Evolutionary conservation across 78 protist genomes (phyloP).

Genomic region (Trichosphaerium sp.): DNA sequence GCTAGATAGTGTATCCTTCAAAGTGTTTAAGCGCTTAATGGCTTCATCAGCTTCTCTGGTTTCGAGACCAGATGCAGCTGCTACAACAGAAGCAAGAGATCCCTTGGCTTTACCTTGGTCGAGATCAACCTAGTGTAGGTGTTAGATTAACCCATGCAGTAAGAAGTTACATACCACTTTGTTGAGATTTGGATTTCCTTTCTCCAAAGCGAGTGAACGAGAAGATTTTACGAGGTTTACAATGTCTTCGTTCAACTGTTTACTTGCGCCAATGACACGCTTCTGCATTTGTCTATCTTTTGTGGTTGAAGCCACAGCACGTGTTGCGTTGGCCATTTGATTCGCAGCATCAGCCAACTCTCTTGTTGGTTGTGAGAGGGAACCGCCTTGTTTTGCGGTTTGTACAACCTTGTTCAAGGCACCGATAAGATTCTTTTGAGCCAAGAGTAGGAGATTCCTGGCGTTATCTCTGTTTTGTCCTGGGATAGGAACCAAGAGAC

Average conservation of each 20-base stretch:
- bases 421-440: conserved; percentile 18
- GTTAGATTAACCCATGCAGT: no score
- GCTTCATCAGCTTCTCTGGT: conserved; percentile 50
- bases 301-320: conserved; percentile 17
- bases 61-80: conserved; percentile 40
- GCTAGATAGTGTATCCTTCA: neutral
- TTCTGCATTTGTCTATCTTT: conserved; percentile 33
- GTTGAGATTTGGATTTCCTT: conserved; percentile 7
- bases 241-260: conserved; percentile 39
- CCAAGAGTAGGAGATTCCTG: conserved; percentile 24
- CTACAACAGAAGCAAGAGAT: conserved; percentile 27
- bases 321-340: conserved; percentile 15
- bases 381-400: no score
- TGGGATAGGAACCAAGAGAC: conserved; percentile 28
- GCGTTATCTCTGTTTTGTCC: conserved; percentile 29
- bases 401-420: conserved; percentile 13
- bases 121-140: no score
- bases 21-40: conserved; percentile 5
- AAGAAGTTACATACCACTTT: conserved; percentile 9
- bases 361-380: no score
- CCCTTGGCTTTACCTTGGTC: neutral
- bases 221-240: conserved; percentile 30
- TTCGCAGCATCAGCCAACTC: conserved; percentile 6
- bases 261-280: conserved; percentile 21
- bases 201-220: conserved; percentile 25